These are phyloP conservation scores for Pythium brachiatum DNA, from an alignment of 352 stramenopile species.

Conservation along the genomic window DNA sequence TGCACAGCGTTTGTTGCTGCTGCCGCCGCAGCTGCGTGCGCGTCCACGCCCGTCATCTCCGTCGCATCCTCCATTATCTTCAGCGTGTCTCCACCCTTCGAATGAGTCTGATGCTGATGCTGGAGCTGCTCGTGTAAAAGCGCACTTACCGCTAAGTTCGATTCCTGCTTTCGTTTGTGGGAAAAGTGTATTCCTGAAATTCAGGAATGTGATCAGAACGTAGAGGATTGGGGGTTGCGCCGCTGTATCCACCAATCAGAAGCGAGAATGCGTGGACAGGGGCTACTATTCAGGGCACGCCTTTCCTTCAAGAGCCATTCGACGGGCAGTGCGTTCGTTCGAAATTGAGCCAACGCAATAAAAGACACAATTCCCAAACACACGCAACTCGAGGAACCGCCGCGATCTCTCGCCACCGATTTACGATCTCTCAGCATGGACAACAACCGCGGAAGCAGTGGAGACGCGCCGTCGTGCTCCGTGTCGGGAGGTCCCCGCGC, in stretches of 20 bases:
- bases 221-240: not conserved
- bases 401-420: no score
- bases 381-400: not conserved
- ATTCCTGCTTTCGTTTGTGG: not conserved
- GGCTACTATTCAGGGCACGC: constrained; percentile 14
- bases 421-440: constrained; percentile 16
- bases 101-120: not conserved
- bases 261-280: constrained; percentile 4
- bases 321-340: constrained; percentile 1
- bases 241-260: constrained; percentile 23
- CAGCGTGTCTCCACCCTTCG: not conserved
- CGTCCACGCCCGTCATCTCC: not conserved
- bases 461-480: constrained; percentile 33
- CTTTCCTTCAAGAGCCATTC: constrained; percentile 26
- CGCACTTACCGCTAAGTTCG: constrained; percentile 7
- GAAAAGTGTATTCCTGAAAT: not conserved
- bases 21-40: not conserved
- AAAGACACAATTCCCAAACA: not conserved
- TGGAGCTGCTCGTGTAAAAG: not conserved
- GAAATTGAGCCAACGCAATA: constrained; percentile 18
- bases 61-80: constrained; percentile 10
- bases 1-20: constrained; percentile 2
- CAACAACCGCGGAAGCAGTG: constrained; percentile 17
- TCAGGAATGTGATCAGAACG: constrained; percentile 5
- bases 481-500: constrained; percentile 28